Conservation (phyloP, 441 rosid genomes). For the Aquilaria agallochum region DNA sequence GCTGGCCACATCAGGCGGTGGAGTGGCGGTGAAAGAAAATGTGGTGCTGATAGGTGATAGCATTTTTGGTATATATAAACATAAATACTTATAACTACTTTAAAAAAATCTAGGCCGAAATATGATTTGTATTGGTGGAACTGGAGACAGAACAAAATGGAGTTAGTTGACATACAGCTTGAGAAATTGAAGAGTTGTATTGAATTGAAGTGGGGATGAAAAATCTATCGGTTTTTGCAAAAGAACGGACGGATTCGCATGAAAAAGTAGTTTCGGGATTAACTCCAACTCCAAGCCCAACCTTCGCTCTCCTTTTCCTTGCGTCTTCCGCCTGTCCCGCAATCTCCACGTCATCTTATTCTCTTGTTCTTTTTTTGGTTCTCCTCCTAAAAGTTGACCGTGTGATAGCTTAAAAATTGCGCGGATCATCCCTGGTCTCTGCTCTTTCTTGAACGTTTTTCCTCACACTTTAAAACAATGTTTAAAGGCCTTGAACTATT, state of each 20-base stretch:
- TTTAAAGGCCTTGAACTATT: too few relatives aligned
- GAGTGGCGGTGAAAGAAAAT: too few relatives aligned
- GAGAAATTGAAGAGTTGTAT: not conserved
- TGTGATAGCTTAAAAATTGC: not conserved
- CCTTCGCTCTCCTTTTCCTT: not conserved
- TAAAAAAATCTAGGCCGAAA: too few relatives aligned
- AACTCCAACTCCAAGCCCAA: not conserved
- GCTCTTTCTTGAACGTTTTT: not conserved
- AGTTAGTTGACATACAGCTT: too few relatives aligned
- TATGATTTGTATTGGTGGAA: too few relatives aligned
- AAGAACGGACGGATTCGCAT: not conserved
- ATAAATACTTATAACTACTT: too few relatives aligned
- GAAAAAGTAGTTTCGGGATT: too few relatives aligned
- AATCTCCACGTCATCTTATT: constrained; percentile 10
- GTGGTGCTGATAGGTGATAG: too few relatives aligned
- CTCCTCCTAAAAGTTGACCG: not conserved
- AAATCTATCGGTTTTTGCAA: not conserved
- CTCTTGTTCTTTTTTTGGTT: not conserved
- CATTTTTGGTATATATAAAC: too few relatives aligned
- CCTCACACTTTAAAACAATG: too few relatives aligned
- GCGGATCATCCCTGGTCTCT: not conserved
- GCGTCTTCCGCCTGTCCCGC: constrained; percentile 31
- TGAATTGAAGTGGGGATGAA: not conserved
- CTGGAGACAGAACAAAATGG: too few relatives aligned
- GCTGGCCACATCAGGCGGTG: too few relatives aligned